phyloP scores from a whole-genome alignment of 148 eudicot genomes.

The Agrostemma githago region DNA sequence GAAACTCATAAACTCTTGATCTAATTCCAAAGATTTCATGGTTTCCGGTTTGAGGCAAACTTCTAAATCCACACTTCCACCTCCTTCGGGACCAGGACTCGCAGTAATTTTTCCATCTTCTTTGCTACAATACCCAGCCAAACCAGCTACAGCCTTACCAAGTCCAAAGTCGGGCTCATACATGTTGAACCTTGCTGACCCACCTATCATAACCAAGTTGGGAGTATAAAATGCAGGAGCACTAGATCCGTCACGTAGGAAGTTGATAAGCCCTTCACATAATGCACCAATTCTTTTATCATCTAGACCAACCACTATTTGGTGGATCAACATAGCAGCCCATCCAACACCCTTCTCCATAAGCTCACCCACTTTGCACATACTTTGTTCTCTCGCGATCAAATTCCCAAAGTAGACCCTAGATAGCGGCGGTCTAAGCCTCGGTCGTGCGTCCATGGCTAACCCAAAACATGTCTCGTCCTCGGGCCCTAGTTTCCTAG shows the following conservation, averaged over 20 bases:
- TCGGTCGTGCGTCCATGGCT: constrained; percentile 55
- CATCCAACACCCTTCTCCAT: constrained; percentile 40
- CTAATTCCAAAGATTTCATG: constrained; percentile 50
- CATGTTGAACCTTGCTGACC: constrained; percentile 67
- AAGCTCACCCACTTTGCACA: constrained; percentile 32
- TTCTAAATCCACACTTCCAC: constrained; percentile 65
- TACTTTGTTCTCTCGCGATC: constrained; percentile 29
- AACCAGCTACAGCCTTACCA: constrained; percentile 44
- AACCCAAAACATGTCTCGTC: constrained; percentile 57
- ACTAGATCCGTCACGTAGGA: background rate
- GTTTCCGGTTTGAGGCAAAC: constrained; percentile 52
- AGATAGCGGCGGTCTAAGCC: constrained; percentile 47
- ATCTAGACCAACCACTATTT: constrained; percentile 43
- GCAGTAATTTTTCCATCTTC: constrained; percentile 73
- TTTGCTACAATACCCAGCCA: constrained; percentile 59
- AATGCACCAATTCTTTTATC: constrained; percentile 5
- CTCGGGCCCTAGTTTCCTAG: constrained; percentile 29
- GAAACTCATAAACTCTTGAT: constrained; percentile 58
- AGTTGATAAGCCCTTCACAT: background rate
- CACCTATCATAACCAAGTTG: constrained; percentile 44
- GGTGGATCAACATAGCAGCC: constrained; percentile 37
- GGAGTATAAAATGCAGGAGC: constrained; percentile 34
- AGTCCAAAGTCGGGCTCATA: constrained; percentile 69
- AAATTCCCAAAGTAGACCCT: constrained; percentile 59
- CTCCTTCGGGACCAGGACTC: constrained; percentile 53